Evolutionary conservation across 441 rosid species (phyloP).

Genomic region (Pelargonium australe): DNA sequence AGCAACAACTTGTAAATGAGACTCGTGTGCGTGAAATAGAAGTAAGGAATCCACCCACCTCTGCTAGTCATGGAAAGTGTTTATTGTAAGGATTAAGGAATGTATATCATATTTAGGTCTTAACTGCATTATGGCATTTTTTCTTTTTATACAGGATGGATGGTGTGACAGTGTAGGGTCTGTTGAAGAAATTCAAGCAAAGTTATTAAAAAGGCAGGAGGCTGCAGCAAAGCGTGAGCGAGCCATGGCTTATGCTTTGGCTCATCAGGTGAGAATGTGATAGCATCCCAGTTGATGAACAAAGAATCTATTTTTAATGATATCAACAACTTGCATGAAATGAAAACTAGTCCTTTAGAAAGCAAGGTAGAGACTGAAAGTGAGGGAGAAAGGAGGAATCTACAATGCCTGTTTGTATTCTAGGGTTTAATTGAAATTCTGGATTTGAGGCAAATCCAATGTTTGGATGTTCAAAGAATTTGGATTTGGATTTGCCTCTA

Average conservation of each 20-base stretch:
- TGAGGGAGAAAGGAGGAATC: not conserved
- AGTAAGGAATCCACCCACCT: slow-evolving; percentile 31
- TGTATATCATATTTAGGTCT: not conserved
- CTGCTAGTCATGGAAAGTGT: not conserved
- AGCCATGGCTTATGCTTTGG: slow-evolving; percentile 97
- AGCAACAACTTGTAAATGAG: slow-evolving; percentile 76
- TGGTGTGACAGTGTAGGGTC: slow-evolving; percentile 98
- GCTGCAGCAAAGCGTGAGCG: slow-evolving; percentile 99
- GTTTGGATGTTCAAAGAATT: too few species aligned
- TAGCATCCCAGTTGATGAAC: slow-evolving; percentile 9
- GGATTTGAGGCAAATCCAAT: too few species aligned
- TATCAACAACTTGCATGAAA: not conserved
- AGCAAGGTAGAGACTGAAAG: not conserved
- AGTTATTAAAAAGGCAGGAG: slow-evolving; percentile 84
- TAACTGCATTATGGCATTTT: slow-evolving; percentile 20
- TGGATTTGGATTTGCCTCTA: too few species aligned
- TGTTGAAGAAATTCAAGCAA: slow-evolving; percentile 90
- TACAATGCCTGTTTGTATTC: not conserved
- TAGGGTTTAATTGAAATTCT: too few species aligned
- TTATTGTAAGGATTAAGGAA: too few species aligned
- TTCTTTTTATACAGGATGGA: slow-evolving; percentile 60
- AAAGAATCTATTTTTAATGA: not conserved
- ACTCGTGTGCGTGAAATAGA: slow-evolving; percentile 82
- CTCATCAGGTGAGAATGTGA: slow-evolving; percentile 69
- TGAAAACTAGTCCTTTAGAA: not conserved